phyloP scores from a whole-genome alignment of 169 alveolate genomes.

The Eimeria sp. region DNA sequence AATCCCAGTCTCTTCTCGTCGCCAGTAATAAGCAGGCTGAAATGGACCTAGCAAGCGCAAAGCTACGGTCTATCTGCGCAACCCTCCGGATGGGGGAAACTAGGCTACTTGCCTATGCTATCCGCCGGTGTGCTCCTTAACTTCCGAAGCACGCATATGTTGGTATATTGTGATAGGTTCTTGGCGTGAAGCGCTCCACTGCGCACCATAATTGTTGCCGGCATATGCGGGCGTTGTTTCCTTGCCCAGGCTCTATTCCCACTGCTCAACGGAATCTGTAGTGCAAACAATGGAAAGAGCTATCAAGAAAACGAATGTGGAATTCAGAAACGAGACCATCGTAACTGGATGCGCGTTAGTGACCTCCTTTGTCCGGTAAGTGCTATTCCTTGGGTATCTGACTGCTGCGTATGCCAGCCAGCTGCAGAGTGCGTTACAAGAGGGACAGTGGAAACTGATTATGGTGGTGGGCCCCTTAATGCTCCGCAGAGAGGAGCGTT shows the following conservation, averaged over 20 bases:
- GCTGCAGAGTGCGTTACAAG: not conserved
- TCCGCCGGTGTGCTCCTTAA: conserved; percentile 31
- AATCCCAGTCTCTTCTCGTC: not conserved
- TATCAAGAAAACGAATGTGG: conserved; percentile 18
- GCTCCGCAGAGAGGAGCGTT: not conserved
- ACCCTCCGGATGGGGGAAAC: conserved; percentile 27
- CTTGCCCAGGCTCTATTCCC: conserved; percentile 21
- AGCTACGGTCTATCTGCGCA: conserved; percentile 21
- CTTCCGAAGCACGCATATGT: not conserved
- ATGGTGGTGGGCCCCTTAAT: not conserved
- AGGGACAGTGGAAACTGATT: not conserved
- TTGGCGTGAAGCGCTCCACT: not conserved
- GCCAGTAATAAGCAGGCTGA: not conserved
- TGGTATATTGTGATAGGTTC: not conserved
- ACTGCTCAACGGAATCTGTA: conserved; percentile 30
- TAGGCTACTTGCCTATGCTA: conserved; percentile 37
- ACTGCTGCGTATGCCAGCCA: not conserved
- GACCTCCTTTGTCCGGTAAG: conserved; percentile 41
- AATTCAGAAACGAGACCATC: conserved; percentile 14
- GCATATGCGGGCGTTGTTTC: not conserved
- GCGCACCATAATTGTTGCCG: not conserved
- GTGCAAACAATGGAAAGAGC: conserved; percentile 20
- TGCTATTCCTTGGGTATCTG: not conserved
- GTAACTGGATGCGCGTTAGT: conserved; percentile 59
- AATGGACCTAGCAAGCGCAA: conserved; percentile 55